Base-by-base conservation (phyloP, 805 yeast species). In the Diddensiella caesifluorescens region DNA sequence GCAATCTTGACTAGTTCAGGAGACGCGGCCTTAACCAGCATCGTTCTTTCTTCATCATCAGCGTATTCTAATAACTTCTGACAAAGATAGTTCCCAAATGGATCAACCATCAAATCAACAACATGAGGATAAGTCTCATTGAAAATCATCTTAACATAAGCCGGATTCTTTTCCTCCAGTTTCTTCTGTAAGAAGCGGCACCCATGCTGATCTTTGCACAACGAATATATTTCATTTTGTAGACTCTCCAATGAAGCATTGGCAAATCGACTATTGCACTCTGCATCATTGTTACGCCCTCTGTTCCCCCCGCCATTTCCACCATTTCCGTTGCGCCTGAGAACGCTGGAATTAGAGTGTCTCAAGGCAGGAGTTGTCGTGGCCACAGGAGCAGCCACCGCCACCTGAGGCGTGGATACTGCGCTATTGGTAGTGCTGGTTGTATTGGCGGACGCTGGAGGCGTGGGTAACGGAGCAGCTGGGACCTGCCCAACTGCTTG, bases 191-290 rank as follows among this genome's bases (percentile, higher is more conserved):
- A 67, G 60, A 84, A 88, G 45, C 98, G 72, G 60, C 97, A 90
- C 5, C 98, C 97, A 59, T 90, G 96, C 65, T 90, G 97, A 60
- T 90, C 98, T 57, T 81, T 86, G 65, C 97, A 89, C 49, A 92
- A 69, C 1, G 84, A 73, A 57, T 77, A 83, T 40, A 90, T 81
- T 47, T 86, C 88, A 35, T 58, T 61, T 21, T 52, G 61, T 48
- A 81, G 55, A 29, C 70, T 71, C 33, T 67, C 68, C 46, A 79
- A 64, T 2, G 80, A 75, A 9, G 71, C 60, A 23, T 57, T 45
- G 26, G 61, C 59, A 41, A 53, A 60, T 25, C 57, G 42, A 33
- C 45, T 42, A 19, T 38, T 21, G 15, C 39, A 42, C 9, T 27
- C 45, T 10, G 36, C 35, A 20, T 33, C 33, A 32, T 15, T 16